Conservation (phyloP, 495 filamentous ascomycete genomes). For the Paragyromitra xinjiangensis region DNA sequence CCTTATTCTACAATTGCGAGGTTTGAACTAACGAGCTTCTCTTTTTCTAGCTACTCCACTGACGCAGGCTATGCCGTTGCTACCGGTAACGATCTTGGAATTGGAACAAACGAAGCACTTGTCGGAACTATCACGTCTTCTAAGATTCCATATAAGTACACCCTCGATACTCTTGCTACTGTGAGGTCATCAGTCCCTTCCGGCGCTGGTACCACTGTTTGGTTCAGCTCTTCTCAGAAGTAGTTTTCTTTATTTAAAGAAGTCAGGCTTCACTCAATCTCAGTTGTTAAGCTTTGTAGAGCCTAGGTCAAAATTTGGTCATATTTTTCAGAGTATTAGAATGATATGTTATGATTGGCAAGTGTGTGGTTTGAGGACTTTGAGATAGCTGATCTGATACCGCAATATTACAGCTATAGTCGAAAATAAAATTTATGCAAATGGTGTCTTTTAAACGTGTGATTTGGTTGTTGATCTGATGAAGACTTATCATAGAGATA, state of each 20-base stretch:
- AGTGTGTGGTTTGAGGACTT: background rate
- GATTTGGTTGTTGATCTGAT: no score
- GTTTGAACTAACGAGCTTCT: background rate
- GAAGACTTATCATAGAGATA: no score
- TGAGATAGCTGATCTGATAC: background rate
- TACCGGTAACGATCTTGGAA: constrained; percentile 67
- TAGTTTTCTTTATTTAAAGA: background rate
- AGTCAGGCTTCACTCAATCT: no score
- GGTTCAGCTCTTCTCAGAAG: constrained; percentile 21
- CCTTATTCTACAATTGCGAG: background rate
- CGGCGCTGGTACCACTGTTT: constrained; percentile 65
- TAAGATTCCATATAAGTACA: constrained; percentile 65
- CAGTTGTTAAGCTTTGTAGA: background rate
- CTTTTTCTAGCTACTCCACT: constrained; percentile 60
- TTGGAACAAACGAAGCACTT: constrained; percentile 61
- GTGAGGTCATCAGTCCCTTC: constrained; percentile 62
- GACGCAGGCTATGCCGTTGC: constrained; percentile 64
- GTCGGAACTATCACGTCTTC: constrained; percentile 61
- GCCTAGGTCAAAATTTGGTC: background rate
- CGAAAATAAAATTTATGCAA: background rate
- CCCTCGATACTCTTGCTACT: constrained; percentile 60
- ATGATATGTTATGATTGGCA: background rate
- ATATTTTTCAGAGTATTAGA: background rate
- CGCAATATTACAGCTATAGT: background rate
- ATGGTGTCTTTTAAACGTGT: no score